phyloP scores from a whole-genome alignment of 1,139 yeast species.

The Taiozyma sp. region DNA sequence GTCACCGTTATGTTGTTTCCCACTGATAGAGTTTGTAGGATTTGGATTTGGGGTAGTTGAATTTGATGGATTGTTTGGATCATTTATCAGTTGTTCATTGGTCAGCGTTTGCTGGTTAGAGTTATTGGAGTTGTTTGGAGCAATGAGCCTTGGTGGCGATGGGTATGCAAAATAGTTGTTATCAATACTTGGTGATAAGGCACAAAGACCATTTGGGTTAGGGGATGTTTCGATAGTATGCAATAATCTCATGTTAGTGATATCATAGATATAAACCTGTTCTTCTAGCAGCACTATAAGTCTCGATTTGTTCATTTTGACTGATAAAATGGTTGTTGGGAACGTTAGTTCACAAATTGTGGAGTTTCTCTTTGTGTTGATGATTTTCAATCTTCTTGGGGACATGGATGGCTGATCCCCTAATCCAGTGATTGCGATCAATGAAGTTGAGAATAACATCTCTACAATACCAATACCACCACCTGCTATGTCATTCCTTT shows the following conservation, averaged over 20 bases:
- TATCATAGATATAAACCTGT: constrained; percentile 87
- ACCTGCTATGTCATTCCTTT: constrained; percentile 31
- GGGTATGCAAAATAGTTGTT: constrained; percentile 81
- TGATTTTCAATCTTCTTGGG: constrained; percentile 74
- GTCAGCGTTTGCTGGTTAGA: neutral
- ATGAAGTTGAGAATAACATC: constrained; percentile 87
- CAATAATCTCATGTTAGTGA: constrained; percentile 78
- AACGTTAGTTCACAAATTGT: constrained; percentile 85
- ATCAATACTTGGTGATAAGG: constrained; percentile 62
- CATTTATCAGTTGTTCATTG: neutral
- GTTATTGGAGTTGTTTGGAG: neutral
- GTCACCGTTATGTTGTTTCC: constrained; percentile 58
- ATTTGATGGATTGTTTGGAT: neutral
- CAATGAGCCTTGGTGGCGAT: constrained; percentile 49
- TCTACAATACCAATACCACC: constrained; percentile 75
- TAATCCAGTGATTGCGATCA: constrained; percentile 81
- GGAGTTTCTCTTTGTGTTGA: constrained; percentile 71
- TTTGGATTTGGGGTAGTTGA: neutral
- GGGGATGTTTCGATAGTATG: constrained; percentile 86
- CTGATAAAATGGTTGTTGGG: constrained; percentile 77
- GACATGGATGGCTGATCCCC: constrained; percentile 81
- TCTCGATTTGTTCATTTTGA: constrained; percentile 70
- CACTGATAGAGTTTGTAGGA: neutral
- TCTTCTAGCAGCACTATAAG: constrained; percentile 76
- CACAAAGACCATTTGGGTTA: constrained; percentile 50